Base-by-base conservation (phyloP, 2,329 filamentous ascomycete species). In the Colletotrichum sp. region DNA sequence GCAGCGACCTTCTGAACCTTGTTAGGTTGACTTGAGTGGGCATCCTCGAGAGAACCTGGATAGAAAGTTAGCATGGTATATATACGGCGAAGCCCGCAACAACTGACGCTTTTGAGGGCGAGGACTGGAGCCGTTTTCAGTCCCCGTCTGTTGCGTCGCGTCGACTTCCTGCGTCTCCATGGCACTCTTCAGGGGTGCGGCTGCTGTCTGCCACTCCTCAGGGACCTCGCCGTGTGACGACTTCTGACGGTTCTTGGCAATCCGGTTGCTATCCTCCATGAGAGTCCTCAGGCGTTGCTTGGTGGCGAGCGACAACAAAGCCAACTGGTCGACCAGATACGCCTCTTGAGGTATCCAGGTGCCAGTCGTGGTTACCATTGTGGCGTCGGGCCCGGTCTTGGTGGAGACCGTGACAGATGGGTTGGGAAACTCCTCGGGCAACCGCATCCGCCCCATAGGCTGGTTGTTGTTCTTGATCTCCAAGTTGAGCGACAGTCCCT, bases 221-320 rank as follows among this genome's bases (percentile, higher is more conserved):
- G 95, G 95, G 8, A 98, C 88, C 36, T 93, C 87, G 2, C 96
- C 96, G 83, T 98, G 94, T 3, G 96, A 95, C 24, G 94, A 95
- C 76, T 90, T 92, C 81, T 95, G 94, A 70, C 96, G 92, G 75
- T 92, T 94, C 75, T 90, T 89, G 5, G 95, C 91, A 62, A 98
- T 86, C 12, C 90, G 89, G 71, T 93, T 91, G 13, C 95, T 93
- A 80, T 98, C 96, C 81, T 96, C 94, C 5, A 98, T 82, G 34
- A 98, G 85, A 15, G 92, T 91, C 69, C 95, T 90, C 49, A 98
- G 80, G 32, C 95, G 91, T 79, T 98, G 94, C 82, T 96, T 95
- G 12, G 95, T 93, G 21, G 95, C 95, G 72, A 98, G 90, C 8
- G 95, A 97, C 74, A 98, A 83, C 18, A 98, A 88, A 30, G 95